Conservation (phyloP, 176 grass and related monocot species). For the Raddia distichophylla region DNA sequence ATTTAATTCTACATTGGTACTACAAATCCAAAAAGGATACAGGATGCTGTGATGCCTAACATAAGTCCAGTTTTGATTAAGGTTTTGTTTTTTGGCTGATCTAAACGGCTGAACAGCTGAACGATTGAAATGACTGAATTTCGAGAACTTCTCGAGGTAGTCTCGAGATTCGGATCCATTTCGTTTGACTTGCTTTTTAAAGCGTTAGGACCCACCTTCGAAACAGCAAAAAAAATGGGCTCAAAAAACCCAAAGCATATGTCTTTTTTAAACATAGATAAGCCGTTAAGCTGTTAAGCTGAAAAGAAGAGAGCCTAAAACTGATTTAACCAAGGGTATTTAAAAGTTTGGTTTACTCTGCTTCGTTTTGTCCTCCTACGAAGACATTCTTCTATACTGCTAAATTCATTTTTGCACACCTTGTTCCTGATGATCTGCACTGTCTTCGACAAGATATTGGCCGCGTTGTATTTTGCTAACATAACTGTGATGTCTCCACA, state of each 20-base stretch:
- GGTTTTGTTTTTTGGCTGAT: no score
- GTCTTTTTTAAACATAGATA: no score
- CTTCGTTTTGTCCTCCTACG: background rate
- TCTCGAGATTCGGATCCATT: no score
- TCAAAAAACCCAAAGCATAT: no score
- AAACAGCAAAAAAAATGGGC: no score
- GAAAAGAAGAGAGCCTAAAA: background rate
- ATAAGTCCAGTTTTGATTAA: background rate
- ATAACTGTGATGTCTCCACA: conserved; percentile 14
- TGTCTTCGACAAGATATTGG: conserved; percentile 11
- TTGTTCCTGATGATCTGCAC: conserved; percentile 12
- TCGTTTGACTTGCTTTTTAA: no score
- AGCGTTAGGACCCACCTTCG: no score
- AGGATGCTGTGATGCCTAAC: background rate
- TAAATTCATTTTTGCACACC: background rate
- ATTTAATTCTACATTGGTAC: conserved; percentile 2
- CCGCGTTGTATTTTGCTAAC: conserved; percentile 29
- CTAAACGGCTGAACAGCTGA: no score
- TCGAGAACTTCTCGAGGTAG: no score
- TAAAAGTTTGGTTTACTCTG: conserved; percentile 22
- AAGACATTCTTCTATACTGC: conserved; percentile 14
- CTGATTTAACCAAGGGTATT: background rate
- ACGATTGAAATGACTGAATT: no score
- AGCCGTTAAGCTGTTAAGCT: no score
- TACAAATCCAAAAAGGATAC: conserved; percentile 17